Evolutionary conservation across 1,139 yeast species (phyloP), one percentile per base, ranked within the genome.

Genomic region (Martiniozyma asiatica): DNA sequence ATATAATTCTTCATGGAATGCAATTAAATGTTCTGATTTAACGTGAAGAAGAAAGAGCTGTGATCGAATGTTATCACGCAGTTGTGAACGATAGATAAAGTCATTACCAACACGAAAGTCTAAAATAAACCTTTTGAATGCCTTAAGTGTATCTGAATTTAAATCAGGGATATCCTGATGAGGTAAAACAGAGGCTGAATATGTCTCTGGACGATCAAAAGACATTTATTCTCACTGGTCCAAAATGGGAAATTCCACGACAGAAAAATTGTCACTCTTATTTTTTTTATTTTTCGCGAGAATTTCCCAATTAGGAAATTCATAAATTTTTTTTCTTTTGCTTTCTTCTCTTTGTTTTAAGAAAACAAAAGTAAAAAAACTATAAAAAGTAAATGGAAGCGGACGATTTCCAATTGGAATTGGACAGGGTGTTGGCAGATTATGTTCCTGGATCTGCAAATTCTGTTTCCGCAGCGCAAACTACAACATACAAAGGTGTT

Each of bases 81-180:
- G 63, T 53, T 87, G 96, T 45, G 85, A 95, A 62, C 98, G 66
- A 61, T 92, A 92, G 26, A 85, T 63, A 55, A 81, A 89, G 51
- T 75, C 78, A 35, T 82, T 71, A 47, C 81, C 80, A 40, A 82
- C 65, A 57, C 94, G 70, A 52, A 82, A 92, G 53, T 87, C 94
- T 36, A 85, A 64, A 29, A 92, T 68, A 53, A 92, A 92, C 41
- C 73, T 65, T 40, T 78, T 72, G 62, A 89, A 85, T 13, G 87
- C 82, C 42, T 73, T 71, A 48, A 78, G 74, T 42, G 84, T 68
- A 52, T 82, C 94, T 35, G 80, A 71, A 55, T 73, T 72, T 24
- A 82, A 65, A 41, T 70, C 74, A 38, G 76, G 82, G 8, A 59
- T 55, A 3, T 75, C 69, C 39, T 79, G 87, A 14, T 93, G 93